These are phyloP conservation scores for Cupressus sempervirens DNA, from an alignment of 75 land plant genomes.

Conservation along the genomic window DNA sequence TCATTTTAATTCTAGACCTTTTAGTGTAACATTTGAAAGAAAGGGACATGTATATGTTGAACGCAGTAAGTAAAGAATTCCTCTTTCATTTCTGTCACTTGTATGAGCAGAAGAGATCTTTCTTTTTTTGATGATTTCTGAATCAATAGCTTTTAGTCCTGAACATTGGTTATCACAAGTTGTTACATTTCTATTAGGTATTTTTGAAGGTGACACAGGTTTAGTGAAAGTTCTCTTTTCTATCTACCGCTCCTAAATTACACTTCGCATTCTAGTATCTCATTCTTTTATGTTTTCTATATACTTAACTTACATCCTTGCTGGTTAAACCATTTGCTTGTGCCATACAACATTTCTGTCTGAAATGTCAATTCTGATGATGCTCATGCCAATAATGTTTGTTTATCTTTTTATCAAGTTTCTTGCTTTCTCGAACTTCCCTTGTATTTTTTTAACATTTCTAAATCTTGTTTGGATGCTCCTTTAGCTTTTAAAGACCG, in stretches of 20 bases:
- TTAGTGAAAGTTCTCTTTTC: not conserved
- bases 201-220: not conserved
- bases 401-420: no score
- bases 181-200: not conserved
- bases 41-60: not conserved
- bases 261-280: not conserved
- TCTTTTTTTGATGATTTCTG: not conserved
- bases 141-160: not conserved
- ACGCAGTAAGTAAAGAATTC: not conserved
- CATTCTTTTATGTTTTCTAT: not conserved
- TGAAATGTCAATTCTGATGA: not conserved
- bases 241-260: not conserved
- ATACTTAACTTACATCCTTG: not conserved
- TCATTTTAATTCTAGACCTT: not conserved
- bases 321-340: not conserved
- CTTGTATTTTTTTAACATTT: not conserved
- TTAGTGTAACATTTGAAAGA: not conserved
- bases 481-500: not conserved
- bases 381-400: not conserved
- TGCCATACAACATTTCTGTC: not conserved
- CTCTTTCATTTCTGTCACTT: not conserved
- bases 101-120: not conserved
- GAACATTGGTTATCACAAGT: not conserved
- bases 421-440: not conserved
- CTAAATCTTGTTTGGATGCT: not conserved